These are phyloP conservation scores for Penicillium hesseltinei DNA, from an alignment of 2,329 filamentous ascomycete genomes.

Conservation along the genomic window DNA sequence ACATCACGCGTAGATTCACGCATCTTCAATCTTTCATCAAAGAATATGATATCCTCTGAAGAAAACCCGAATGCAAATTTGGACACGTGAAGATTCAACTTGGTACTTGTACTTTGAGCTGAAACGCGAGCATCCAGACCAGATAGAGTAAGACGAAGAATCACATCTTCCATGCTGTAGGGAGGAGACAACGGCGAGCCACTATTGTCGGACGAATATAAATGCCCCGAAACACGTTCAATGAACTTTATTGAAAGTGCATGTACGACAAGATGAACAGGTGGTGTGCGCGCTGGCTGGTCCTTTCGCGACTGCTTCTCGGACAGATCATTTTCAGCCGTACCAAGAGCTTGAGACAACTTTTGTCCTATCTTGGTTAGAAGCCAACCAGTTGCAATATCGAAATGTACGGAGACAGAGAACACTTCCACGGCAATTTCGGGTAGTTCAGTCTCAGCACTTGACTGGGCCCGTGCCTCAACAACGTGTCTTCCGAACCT, in stretches of 20 bases:
- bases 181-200: constrained; percentile 16
- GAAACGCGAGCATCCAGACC: constrained; percentile 28
- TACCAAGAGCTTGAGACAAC: constrained; percentile 22
- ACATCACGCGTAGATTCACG: constrained; percentile 47
- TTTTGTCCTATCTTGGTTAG: constrained; percentile 38
- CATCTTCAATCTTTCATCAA: constrained; percentile 49
- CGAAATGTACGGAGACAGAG: constrained; percentile 34
- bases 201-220: constrained; percentile 23
- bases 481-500: constrained; percentile 16
- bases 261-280: constrained; percentile 29
- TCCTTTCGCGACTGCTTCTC: constrained; percentile 8
- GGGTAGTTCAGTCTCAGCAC: constrained; percentile 3
- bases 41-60: constrained; percentile 52
- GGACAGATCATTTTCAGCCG: constrained; percentile 8
- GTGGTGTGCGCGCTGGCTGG: constrained; percentile 9
- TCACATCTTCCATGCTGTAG: constrained; percentile 30
- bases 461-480: constrained; percentile 2
- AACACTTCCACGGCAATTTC: constrained; percentile 34
- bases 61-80: constrained; percentile 50
- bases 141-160: constrained; percentile 32
- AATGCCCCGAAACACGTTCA: constrained; percentile 34
- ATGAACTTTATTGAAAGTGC: constrained; percentile 38
- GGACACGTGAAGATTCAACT: constrained; percentile 33
- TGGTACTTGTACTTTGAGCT: constrained; percentile 21
- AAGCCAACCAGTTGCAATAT: constrained; percentile 44